Conservation (phyloP, 1,284 basidiomycete species). For the Uromyces viciae-fabae region DNA sequence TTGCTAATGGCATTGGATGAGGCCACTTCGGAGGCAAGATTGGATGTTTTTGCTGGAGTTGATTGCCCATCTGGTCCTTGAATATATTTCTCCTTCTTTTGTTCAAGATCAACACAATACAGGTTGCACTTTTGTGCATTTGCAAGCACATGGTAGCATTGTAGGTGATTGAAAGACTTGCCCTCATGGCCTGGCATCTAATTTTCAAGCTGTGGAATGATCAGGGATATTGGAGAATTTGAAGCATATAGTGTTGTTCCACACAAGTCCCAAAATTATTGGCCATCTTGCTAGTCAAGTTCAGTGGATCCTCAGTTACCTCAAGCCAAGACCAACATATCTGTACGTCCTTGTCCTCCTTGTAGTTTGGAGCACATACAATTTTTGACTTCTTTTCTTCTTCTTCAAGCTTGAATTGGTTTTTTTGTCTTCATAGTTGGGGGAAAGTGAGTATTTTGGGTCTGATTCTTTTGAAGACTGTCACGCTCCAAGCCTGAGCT, state of each 20-base stretch:
- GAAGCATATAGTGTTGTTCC: not conserved
- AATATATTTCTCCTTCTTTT: no score
- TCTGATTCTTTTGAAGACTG: no score
- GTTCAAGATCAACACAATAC: not conserved
- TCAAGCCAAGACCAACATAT: conserved; percentile 3
- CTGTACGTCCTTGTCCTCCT: not conserved
- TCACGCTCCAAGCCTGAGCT: no score
- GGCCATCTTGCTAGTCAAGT: not conserved
- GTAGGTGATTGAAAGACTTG: not conserved
- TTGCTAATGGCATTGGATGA: not conserved
- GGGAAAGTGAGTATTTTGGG: no score
- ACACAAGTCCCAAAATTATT: not conserved
- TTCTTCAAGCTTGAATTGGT: no score
- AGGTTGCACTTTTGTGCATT: not conserved
- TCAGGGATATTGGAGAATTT: not conserved
- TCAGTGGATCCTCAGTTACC: not conserved
- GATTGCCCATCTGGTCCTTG: no score
- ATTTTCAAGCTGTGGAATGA: not conserved
- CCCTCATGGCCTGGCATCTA: not conserved
- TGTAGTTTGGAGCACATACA: no score
- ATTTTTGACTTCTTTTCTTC: no score
- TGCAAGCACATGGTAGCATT: not conserved
- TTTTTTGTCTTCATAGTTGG: no score
- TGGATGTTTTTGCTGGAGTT: no score
- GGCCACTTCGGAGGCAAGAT: no score